Evolutionary conservation across 176 grass and related monocot genomes (phyloP).

Genomic region (barley (Hordeum vulgare)): DNA sequence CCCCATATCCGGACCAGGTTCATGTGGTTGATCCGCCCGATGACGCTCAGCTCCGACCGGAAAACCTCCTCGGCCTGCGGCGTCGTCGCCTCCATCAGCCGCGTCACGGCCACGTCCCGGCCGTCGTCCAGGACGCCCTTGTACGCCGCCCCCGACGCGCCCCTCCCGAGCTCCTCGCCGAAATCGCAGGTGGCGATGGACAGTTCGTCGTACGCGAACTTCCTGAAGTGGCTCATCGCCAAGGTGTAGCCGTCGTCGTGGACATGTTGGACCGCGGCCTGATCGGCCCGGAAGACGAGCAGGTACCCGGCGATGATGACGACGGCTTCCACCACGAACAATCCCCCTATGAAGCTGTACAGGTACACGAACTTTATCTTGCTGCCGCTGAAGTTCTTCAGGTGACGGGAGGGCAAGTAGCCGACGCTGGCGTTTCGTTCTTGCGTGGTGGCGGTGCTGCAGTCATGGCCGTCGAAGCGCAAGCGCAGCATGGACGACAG

Average conservation of each 20-base stretch:
- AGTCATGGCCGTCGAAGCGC: slow-evolving; percentile 2
- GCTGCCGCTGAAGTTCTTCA: neutral
- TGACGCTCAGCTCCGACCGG: slow-evolving; percentile 50
- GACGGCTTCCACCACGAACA: slow-evolving; percentile 47
- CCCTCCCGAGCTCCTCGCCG: slow-evolving; percentile 24
- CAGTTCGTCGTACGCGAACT: slow-evolving; percentile 51
- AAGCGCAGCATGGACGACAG: neutral
- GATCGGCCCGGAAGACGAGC: slow-evolving; percentile 32
- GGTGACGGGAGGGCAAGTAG: neutral
- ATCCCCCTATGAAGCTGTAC: slow-evolving; percentile 22
- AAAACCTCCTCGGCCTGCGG: slow-evolving; percentile 47
- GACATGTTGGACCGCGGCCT: neutral
- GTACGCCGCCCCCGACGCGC: slow-evolving; percentile 37
- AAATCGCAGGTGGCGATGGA: slow-evolving; percentile 35
- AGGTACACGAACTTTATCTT: slow-evolving; percentile 45
- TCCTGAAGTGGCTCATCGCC: slow-evolving; percentile 37
- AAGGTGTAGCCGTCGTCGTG: slow-evolving; percentile 23
- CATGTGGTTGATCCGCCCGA: slow-evolving; percentile 55
- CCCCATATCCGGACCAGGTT: slow-evolving; percentile 49
- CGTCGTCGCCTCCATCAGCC: slow-evolving; percentile 17
- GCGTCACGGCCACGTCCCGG: slow-evolving; percentile 44
- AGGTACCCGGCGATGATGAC: slow-evolving; percentile 40
- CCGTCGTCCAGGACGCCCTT: slow-evolving; percentile 47
- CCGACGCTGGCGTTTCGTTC: neutral
- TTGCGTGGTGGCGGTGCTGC: neutral